phyloP scores from a whole-genome alignment of 2,329 filamentous ascomycete genomes.

The Pyrenochaeta sp. region DNA sequence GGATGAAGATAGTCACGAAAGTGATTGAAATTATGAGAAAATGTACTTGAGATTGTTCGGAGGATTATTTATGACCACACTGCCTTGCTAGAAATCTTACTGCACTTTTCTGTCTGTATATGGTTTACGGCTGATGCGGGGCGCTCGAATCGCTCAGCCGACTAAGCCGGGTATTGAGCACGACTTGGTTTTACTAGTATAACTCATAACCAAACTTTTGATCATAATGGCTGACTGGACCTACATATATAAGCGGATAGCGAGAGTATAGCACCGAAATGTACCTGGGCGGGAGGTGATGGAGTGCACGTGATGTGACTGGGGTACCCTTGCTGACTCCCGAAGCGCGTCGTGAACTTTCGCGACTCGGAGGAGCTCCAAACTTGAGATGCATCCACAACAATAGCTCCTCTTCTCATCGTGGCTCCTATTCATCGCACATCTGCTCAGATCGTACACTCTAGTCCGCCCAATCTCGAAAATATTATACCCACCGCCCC shows the following conservation, averaged over 20 bases:
- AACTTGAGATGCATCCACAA: slow-evolving; percentile 33
- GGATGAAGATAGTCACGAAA: neutral
- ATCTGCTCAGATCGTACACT: neutral
- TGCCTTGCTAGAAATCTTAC: neutral
- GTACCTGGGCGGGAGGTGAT: neutral
- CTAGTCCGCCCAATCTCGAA: neutral
- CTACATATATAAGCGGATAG: neutral
- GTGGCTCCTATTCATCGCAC: neutral
- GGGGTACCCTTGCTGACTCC: slow-evolving; percentile 34
- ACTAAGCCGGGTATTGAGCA: neutral
- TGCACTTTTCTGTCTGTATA: too few species aligned
- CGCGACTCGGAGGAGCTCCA: slow-evolving; percentile 37
- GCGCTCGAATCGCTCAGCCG: neutral
- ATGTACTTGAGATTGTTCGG: neutral
- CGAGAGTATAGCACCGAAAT: neutral
- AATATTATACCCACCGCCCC: slow-evolving; percentile 14
- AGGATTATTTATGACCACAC: neutral
- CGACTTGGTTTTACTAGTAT: too few species aligned
- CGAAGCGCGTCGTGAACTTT: slow-evolving; percentile 42
- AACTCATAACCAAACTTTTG: too few species aligned
- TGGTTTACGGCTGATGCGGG: neutral
- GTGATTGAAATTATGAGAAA: neutral
- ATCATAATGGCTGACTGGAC: too few species aligned
- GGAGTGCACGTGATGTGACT: slow-evolving; percentile 38
- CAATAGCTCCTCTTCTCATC: slow-evolving; percentile 5